phyloP scores from a whole-genome alignment of 2,329 filamentous ascomycete species.

The Annulohypoxylon truncatum region DNA sequence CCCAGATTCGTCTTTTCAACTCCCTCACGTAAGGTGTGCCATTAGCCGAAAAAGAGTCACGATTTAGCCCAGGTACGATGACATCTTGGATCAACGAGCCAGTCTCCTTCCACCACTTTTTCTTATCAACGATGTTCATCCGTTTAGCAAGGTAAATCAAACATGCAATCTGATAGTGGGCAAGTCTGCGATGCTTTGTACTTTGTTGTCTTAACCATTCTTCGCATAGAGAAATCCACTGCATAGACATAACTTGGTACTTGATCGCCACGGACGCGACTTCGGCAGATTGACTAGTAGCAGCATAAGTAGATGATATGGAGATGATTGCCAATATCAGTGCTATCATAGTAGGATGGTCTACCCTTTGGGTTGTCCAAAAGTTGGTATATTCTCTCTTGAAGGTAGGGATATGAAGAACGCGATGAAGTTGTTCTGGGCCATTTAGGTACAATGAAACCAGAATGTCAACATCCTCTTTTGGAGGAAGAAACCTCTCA shows the following conservation, averaged over 20 bases:
- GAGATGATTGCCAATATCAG: conserved; percentile 50
- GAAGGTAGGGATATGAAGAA: conserved; percentile 41
- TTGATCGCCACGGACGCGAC: conserved; percentile 11
- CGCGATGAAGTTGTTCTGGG: conserved; percentile 54
- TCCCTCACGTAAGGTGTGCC: conserved; percentile 38
- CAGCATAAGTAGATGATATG: conserved; percentile 37
- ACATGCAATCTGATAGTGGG: conserved; percentile 45
- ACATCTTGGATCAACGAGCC: conserved; percentile 45
- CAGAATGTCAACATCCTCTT: conserved; percentile 50
- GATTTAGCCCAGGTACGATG: conserved; percentile 43
- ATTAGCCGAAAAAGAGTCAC: conserved; percentile 23
- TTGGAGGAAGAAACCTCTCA: conserved; percentile 46
- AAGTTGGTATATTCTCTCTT: conserved; percentile 36
- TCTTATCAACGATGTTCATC: conserved; percentile 43
- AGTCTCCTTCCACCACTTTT: conserved; percentile 46
- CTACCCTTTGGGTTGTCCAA: conserved; percentile 24
- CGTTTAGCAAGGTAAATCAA: conserved; percentile 46
- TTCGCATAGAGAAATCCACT: conserved; percentile 44
- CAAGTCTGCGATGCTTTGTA: conserved; percentile 38
- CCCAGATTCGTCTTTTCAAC: conserved; percentile 46
- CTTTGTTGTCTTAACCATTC: conserved; percentile 41
- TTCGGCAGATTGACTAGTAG: conserved; percentile 17
- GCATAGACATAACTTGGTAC: conserved; percentile 24
- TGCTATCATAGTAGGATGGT: conserved; percentile 33
- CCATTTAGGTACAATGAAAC: conserved; percentile 54